These are phyloP conservation scores for Ophidiomyces ophidiicola DNA, from an alignment of 2,329 filamentous ascomycete species.

Conservation along the genomic window DNA sequence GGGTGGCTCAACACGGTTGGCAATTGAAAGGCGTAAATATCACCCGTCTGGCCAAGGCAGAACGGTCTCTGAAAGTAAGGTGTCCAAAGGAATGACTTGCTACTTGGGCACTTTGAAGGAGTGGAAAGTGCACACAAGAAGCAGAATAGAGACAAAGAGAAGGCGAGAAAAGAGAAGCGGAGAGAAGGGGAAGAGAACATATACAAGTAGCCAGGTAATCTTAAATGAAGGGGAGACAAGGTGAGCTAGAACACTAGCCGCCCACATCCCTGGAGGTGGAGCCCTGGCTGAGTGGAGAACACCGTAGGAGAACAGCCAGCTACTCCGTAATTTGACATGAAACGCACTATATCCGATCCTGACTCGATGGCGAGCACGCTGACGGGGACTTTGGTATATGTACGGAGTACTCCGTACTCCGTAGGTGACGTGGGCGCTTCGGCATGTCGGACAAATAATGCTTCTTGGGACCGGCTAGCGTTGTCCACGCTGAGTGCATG, in stretches of 20 bases:
- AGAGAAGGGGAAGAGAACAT: slow-evolving; percentile 12
- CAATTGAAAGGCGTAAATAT: background rate
- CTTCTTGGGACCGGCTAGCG: too few relatives aligned
- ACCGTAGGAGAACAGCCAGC: background rate
- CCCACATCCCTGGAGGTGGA: slow-evolving; percentile 14
- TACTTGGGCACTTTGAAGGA: slow-evolving; percentile 18
- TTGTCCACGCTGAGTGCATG: too few relatives aligned
- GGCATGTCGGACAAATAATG: too few relatives aligned
- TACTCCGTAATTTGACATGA: slow-evolving; percentile 3
- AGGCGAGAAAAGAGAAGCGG: slow-evolving; percentile 15
- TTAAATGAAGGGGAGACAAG: slow-evolving; percentile 14
- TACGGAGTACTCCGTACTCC: background rate
- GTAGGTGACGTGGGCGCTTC: too few relatives aligned
- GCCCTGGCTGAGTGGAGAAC: slow-evolving; percentile 5
- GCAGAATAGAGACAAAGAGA: slow-evolving; percentile 17
- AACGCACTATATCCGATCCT: slow-evolving; percentile 1
- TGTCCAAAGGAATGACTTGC: slow-evolving; percentile 15
- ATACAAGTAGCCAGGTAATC: slow-evolving; percentile 5
- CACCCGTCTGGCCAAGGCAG: slow-evolving; percentile 20
- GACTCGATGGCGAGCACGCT: background rate
- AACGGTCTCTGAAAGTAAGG: slow-evolving; percentile 13
- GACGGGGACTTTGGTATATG: background rate
- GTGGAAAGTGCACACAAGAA: slow-evolving; percentile 18
- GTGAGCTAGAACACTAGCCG: background rate
- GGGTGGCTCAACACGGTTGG: slow-evolving; percentile 6